Percentiles rank a stretch among this genome's conserved stretches.
Conservation (phyloP, 495 filamentous ascomycete genomes). For the Penicillium pancosmium region DNA sequence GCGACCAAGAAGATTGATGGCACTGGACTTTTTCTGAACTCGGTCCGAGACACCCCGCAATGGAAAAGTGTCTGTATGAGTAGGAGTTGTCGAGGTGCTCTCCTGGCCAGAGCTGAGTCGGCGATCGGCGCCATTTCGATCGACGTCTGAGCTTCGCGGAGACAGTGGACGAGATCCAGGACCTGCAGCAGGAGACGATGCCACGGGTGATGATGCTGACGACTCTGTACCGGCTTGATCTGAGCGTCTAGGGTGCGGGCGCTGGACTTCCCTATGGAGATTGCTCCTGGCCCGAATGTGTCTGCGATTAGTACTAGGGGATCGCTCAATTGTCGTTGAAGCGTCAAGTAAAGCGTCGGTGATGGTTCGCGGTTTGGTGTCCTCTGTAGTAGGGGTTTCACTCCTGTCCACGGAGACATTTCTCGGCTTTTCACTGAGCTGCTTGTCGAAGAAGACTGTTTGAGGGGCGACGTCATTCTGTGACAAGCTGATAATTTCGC, state of each 20-base stretch:
- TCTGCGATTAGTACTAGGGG: constrained; percentile 58
- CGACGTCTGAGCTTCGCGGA: constrained; percentile 40
- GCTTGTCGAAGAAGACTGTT: constrained; percentile 89
- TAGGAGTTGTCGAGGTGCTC: constrained; percentile 39
- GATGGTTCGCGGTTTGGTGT: constrained; percentile 70
- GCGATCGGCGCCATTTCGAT: constrained; percentile 24
- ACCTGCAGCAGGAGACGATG: constrained; percentile 44
- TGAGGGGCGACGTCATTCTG: constrained; percentile 75
- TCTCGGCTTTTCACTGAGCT: constrained; percentile 48
- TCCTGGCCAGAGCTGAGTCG: constrained; percentile 37
- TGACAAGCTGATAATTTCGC: constrained; percentile 69
- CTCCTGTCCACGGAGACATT: constrained; percentile 36
- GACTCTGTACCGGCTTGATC: constrained; percentile 30
- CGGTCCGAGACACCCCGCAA: constrained; percentile 31
- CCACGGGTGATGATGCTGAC: constrained; percentile 39
- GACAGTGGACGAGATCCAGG: constrained; percentile 45
- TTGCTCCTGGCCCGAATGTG: constrained; percentile 49
- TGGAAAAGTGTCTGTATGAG: constrained; percentile 37
- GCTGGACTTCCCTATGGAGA: constrained; percentile 49
- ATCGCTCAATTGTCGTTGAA: constrained; percentile 81
- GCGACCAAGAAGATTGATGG: constrained; percentile 78
- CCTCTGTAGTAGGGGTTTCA: constrained; percentile 30
- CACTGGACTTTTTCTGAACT: constrained; percentile 70
- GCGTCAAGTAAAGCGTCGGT: constrained; percentile 91
- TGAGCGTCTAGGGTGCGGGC: constrained; percentile 18